Conservation (phyloP, 1,284 basidiomycete genomes). For the Moniliella sp. region DNA sequence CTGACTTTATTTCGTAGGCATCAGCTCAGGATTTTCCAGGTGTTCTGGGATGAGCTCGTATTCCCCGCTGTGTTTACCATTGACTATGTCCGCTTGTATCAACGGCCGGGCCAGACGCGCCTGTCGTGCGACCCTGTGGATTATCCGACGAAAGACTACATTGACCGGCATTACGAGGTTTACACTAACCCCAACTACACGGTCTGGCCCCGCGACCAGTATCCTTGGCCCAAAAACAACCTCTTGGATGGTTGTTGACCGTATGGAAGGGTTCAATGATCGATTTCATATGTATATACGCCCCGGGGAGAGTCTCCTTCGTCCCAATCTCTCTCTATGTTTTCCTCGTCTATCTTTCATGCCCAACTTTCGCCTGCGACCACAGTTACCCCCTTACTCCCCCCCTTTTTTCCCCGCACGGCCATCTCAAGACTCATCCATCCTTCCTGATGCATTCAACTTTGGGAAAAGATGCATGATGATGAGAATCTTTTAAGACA, state of each 20-base stretch:
- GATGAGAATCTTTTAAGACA: too few species aligned
- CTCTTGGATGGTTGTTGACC: conserved; percentile 11
- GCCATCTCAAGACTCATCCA: too few species aligned
- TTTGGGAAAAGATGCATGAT: too few species aligned
- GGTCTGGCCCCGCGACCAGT: conserved; percentile 15
- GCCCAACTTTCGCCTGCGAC: too few species aligned
- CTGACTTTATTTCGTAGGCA: conserved; percentile 17
- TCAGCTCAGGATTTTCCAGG: conserved; percentile 8
- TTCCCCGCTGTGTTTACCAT: conserved; percentile 36
- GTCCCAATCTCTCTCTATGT: too few species aligned
- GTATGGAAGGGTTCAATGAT: too few species aligned
- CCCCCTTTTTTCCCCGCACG: too few species aligned
- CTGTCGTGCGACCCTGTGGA: conserved; percentile 28
- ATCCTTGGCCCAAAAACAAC: conserved; percentile 19
- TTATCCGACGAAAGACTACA: conserved; percentile 26
- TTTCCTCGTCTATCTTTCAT: too few species aligned
- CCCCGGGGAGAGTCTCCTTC: too few species aligned
- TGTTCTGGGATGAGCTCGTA: conserved; percentile 1
- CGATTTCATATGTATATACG: too few species aligned
- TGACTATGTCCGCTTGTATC: conserved; percentile 38
- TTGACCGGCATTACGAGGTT: conserved; percentile 19
- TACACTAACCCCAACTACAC: conserved; percentile 26
- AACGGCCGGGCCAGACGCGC: conserved; percentile 33
- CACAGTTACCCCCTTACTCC: too few species aligned
- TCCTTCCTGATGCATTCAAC: too few species aligned